A percentile compares a stretch with the other conserved stretches of the same genome.
These are phyloP conservation scores for Pezicula rhizophila DNA, from an alignment of 2,329 filamentous ascomycete species.

Conservation along the genomic window DNA sequence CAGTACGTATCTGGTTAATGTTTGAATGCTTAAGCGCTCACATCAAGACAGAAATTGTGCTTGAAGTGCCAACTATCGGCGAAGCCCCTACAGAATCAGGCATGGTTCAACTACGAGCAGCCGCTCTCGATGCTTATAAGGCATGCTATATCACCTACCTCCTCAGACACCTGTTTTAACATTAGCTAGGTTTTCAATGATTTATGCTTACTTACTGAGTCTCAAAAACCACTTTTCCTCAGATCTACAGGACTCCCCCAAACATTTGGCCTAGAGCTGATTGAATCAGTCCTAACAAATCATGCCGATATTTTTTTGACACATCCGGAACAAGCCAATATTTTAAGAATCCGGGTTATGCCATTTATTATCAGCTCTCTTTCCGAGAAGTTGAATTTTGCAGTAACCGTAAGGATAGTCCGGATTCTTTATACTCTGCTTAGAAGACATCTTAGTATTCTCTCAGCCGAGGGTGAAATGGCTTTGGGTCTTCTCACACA, in stretches of 20 bases:
- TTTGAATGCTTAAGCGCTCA: conserved; percentile 15
- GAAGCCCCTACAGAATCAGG: conserved; percentile 64
- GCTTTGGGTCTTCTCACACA: conserved; percentile 77
- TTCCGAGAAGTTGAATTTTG: conserved; percentile 72
- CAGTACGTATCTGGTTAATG: conserved; percentile 41
- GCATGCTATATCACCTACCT: conserved; percentile 33
- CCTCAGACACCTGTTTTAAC: not conserved
- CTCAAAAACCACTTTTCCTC: conserved; percentile 76
- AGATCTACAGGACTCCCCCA: conserved; percentile 72
- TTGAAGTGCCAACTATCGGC: conserved; percentile 53
- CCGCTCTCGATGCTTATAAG: conserved; percentile 79
- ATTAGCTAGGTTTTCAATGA: conserved; percentile 70
- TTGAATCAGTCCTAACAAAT: conserved; percentile 83
- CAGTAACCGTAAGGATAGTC: conserved; percentile 73
- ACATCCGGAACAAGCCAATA: conserved; percentile 75
- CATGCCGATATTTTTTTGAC: conserved; percentile 73
- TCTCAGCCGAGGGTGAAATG: conserved; percentile 76
- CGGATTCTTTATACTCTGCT: conserved; percentile 80
- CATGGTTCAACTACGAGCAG: conserved; percentile 60
- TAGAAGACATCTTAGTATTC: conserved; percentile 66
- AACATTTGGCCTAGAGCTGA: conserved; percentile 82
- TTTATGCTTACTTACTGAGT: conserved; percentile 80
- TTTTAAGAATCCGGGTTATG: conserved; percentile 72
- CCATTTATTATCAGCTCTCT: conserved; percentile 75
- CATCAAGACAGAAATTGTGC: conserved; percentile 21